Conservation (phyloP, 768 basidiomycete species). For the Tricholomella constricta region DNA sequence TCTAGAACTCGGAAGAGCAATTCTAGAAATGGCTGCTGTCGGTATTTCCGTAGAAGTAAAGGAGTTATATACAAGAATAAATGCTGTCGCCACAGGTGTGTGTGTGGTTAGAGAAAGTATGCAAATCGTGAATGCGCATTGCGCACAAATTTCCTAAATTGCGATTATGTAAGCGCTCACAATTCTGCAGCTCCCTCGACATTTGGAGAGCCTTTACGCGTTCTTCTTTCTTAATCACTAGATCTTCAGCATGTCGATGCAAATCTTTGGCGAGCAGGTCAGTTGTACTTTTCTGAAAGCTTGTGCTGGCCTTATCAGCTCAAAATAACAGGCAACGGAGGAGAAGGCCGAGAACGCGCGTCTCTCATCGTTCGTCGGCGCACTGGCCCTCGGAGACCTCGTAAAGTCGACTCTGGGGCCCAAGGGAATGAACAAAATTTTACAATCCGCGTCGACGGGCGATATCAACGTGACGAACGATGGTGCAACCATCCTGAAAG, state of each 20-base stretch:
- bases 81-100: no score
- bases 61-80: no score
- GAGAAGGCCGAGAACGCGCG: slow-evolving; percentile 98
- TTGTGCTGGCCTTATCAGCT: slow-evolving; percentile 1
- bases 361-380: slow-evolving; percentile 96
- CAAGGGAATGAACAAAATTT: slow-evolving; percentile 99
- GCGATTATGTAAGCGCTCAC: no score
- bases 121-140: no score
- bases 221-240: slow-evolving; percentile 1
- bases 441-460: slow-evolving; percentile 86
- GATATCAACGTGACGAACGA: slow-evolving; percentile 98
- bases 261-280: slow-evolving; percentile 71
- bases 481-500: slow-evolving; percentile 97
- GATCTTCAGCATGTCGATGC: slow-evolving; percentile 55
- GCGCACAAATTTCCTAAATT: no score
- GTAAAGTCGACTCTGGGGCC: slow-evolving; percentile 98
- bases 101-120: no score
- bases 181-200: no score
- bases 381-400: slow-evolving; percentile 94
- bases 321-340: slow-evolving; percentile 61
- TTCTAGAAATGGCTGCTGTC: no score
- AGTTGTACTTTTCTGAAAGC: background rate
- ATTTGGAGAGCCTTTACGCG: background rate
- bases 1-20: no score
- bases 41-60: no score